A percentile compares a stretch with the other conserved stretches of the same genome.
Evolutionary conservation across 1,139 yeast genomes (phyloP).

Genomic region (Taphrina flavorubra): DNA sequence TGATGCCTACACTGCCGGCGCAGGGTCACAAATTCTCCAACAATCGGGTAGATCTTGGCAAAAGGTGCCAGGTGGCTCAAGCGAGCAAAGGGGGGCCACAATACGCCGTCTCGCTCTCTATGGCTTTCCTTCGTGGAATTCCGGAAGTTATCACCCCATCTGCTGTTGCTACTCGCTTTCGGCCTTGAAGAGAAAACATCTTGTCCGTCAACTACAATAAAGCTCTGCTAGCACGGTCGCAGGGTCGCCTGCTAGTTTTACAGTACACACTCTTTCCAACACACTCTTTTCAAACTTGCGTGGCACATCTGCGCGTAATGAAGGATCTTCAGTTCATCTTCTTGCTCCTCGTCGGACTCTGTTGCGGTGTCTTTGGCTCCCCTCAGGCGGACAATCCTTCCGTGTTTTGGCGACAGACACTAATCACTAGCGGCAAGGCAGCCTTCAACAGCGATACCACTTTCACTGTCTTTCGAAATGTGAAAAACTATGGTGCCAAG

Average conservation of each 20-base stretch:
- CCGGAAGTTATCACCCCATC: neutral
- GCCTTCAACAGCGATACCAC: conserved; percentile 41
- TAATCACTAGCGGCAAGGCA: conserved; percentile 22
- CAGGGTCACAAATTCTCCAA: neutral
- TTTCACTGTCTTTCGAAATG: conserved; percentile 42
- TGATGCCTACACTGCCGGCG: neutral
- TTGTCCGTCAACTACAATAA: neutral
- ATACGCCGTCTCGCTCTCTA: neutral
- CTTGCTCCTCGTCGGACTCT: neutral
- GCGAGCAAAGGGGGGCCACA: conserved; percentile 1
- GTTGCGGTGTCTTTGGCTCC: neutral
- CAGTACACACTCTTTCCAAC: neutral
- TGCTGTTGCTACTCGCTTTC: neutral
- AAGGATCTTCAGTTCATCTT: neutral
- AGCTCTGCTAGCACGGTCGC: neutral
- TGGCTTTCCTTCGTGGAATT: neutral
- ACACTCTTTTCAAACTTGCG: neutral
- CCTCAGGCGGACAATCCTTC: conserved; percentile 22
- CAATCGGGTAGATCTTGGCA: conserved; percentile 4
- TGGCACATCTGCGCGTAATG: neutral
- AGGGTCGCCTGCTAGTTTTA: neutral
- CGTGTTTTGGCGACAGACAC: conserved; percentile 20
- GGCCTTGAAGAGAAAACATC: neutral
- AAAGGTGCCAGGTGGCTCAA: neutral
- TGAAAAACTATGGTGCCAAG: conserved; percentile 42